phyloP scores from a whole-genome alignment of 257 asterid genomes.

The Ilex aquifolium region DNA sequence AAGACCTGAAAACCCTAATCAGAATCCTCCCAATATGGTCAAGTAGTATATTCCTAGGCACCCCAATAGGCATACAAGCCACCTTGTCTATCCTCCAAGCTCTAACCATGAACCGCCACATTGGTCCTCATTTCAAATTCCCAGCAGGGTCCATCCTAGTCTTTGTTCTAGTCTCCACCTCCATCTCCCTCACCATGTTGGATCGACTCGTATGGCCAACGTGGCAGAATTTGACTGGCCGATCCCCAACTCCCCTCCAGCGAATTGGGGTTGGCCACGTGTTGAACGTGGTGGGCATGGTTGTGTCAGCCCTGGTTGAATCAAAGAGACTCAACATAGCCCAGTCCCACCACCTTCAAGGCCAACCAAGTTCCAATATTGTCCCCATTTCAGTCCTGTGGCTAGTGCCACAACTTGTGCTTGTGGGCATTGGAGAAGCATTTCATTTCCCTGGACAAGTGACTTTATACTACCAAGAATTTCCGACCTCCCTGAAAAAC shows the following conservation, averaged over 20 bases:
- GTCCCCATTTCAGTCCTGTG: conserved; percentile 44
- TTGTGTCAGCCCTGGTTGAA: conserved; percentile 46
- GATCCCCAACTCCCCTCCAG: conserved; percentile 16
- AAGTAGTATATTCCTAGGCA: conserved; percentile 27
- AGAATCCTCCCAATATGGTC: conserved; percentile 39
- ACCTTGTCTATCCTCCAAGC: conserved; percentile 41
- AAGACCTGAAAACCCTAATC: conserved; percentile 34
- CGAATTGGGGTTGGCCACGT: conserved; percentile 21
- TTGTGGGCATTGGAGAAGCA: conserved; percentile 53
- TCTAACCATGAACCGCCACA: conserved; percentile 28
- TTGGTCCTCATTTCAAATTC: conserved; percentile 23
- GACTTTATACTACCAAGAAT: conserved; percentile 52
- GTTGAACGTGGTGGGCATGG: conserved; percentile 34
- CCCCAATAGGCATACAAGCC: conserved; percentile 33
- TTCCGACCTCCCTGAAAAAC: conserved; percentile 42
- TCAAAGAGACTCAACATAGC: conserved; percentile 34
- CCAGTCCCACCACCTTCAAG: neutral
- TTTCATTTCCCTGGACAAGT: conserved; percentile 55
- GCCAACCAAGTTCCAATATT: neutral
- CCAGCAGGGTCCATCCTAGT: conserved; percentile 33
- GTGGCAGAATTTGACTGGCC: conserved; percentile 7
- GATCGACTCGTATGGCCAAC: conserved; percentile 19
- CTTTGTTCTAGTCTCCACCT: conserved; percentile 23
- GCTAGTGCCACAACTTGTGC: conserved; percentile 36
- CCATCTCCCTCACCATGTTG: conserved; percentile 10